A percentile compares a stretch with the other conserved stretches of the same genome.
These are phyloP conservation scores for Paracorniculantispora psalliotae DNA, from an alignment of 2,329 filamentous ascomycete genomes.

Conservation along the genomic window DNA sequence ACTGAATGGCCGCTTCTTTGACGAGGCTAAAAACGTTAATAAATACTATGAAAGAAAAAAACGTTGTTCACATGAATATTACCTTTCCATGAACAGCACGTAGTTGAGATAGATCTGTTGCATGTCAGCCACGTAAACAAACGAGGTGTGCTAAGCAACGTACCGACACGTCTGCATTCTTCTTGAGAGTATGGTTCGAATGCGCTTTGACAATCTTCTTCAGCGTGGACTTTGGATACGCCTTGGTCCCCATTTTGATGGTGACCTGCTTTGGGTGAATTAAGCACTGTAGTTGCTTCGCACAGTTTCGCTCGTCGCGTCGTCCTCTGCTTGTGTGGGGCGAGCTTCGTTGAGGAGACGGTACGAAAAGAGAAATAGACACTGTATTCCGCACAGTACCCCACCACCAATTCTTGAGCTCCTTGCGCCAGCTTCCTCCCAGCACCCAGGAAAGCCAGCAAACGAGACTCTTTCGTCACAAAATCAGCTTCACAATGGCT, in stretches of 20 bases:
- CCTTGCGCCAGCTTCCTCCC: not conserved
- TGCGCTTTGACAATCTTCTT: slow-evolving; percentile 91
- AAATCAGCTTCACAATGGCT: slow-evolving; percentile 25
- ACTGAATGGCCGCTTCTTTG: slow-evolving; percentile 72
- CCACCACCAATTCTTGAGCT: slow-evolving; percentile 13
- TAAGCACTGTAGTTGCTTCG: not conserved
- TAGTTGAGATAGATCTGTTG: slow-evolving; percentile 80
- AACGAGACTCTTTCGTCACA: not conserved
- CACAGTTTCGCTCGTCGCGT: not conserved
- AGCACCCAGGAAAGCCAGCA: not conserved
- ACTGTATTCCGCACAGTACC: slow-evolving; percentile 9
- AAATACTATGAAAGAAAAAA: not conserved
- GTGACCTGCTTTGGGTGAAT: too few species aligned
- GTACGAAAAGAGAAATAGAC: not conserved
- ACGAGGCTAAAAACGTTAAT: slow-evolving; percentile 52
- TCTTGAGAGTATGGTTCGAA: slow-evolving; percentile 72
- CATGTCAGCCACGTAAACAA: slow-evolving; percentile 21
- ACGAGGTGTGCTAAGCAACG: slow-evolving; percentile 24
- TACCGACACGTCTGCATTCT: slow-evolving; percentile 82
- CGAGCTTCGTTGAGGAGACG: not conserved
- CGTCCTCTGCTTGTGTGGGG: slow-evolving; percentile 11
- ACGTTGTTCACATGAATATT: slow-evolving; percentile 18
- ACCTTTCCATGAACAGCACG: slow-evolving; percentile 71
- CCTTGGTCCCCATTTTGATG: slow-evolving; percentile 51
- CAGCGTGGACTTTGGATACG: slow-evolving; percentile 78